Evolutionary conservation across 1,139 yeast species (phyloP), one percentile per base, ranked within the genome.

Genomic region (Protomyces arabidopsidicola): DNA sequence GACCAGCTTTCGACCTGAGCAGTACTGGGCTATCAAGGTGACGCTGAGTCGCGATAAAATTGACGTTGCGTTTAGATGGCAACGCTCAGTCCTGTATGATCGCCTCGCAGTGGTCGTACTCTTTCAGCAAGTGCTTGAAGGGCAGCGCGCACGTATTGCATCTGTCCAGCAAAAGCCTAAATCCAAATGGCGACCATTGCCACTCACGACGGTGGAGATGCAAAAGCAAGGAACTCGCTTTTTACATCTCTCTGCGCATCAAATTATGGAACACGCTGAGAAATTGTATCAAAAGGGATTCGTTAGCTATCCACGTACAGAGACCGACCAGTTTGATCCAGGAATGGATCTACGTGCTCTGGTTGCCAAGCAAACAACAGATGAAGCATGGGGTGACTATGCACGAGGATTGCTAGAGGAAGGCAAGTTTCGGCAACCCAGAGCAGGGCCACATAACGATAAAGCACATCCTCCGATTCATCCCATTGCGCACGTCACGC

Each of bases 381-480:
- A 76, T 60, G 64, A 72, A 3, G 72, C 71, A 3, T 84, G 86
- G 86, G 84, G 84, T 0, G 66, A 68, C 0, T 83, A 80, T 69
- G 84, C 85, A 0, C 70, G 70, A 20, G 48, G 65, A 5, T 70
- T 77, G 10, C 55, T 73, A 14, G 71, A 67, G 12, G 77, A 76
- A 24, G 12, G 5, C 18, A 24, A 35, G 16, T 87, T 81, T 70
- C 72, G 79, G 20, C 72, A 74, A 1, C 98, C 99, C 0, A 76
- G 98, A 60, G 79, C 79, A 50, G 99, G 99, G 1, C 79, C 78
- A 22, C 86, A 88, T 71, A 90, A 91, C 72, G 99, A 95, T 76
- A 86, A 90, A 71, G 98, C 98, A 22, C 99, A 95, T 80, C 98
- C 98, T 2, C 98, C 99, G 0, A 95, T 95, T 66, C 98, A 95